These are phyloP conservation scores for Venturiaceae sp. DNA, from an alignment of 2,329 filamentous ascomycete species.

Conservation along the genomic window DNA sequence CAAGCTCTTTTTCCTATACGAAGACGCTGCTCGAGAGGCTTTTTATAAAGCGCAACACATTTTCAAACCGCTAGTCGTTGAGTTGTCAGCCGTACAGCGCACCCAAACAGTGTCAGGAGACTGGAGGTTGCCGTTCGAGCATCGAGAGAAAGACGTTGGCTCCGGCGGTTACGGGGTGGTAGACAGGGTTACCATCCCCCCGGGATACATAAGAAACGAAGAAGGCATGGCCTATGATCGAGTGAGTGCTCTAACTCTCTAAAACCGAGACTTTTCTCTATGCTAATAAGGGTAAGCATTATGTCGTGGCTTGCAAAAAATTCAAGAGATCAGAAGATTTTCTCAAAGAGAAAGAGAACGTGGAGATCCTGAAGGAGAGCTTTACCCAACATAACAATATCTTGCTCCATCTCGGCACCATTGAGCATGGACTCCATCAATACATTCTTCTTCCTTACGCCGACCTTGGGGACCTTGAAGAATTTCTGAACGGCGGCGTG, in stretches of 20 bases:
- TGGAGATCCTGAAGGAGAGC: constrained; percentile 1
- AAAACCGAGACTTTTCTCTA: not conserved
- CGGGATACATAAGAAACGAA: not conserved
- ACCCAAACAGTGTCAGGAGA: not conserved
- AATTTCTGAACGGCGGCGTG: not conserved
- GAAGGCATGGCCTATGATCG: not conserved
- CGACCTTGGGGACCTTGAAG: not conserved
- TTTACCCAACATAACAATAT: not conserved
- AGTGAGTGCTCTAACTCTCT: not conserved
- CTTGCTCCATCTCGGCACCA: not conserved
- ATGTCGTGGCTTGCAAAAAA: not conserved
- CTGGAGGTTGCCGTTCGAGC: not conserved
- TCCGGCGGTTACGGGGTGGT: not conserved
- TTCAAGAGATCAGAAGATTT: not conserved
- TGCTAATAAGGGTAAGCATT: not conserved
- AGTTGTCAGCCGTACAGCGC: not conserved
- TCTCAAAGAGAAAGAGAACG: not conserved
- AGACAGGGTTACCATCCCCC: not conserved
- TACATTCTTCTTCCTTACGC: not conserved
- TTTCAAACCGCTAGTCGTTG: not conserved
- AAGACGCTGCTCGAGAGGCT: not conserved
- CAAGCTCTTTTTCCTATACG: not conserved
- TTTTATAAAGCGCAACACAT: not conserved
- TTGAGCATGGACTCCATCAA: not conserved
- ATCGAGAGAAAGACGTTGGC: not conserved